These are phyloP conservation scores for Tylopilus cervinicoccineus DNA, from an alignment of 768 basidiomycete species.

Conservation along the genomic window DNA sequence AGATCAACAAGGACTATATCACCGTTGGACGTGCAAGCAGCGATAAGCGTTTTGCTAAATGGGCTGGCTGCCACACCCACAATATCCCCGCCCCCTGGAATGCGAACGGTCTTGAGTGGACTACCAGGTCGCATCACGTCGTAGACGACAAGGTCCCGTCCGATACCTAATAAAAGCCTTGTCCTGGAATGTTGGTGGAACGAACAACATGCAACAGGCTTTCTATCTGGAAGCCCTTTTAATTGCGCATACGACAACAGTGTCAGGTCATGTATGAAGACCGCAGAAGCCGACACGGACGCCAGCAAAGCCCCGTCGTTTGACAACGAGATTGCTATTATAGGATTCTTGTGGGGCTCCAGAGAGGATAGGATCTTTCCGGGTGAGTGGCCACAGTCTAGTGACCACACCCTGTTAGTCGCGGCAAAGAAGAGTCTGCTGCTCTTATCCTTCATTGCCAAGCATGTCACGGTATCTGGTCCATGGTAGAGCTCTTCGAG, in stretches of 20 bases:
- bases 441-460: slow-evolving; percentile 34
- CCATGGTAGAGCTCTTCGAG: slow-evolving; percentile 42
- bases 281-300: slow-evolving; percentile 47
- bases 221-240: slow-evolving; percentile 44
- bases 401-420: slow-evolving; percentile 42
- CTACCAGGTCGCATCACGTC: slow-evolving; percentile 56
- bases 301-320: slow-evolving; percentile 56
- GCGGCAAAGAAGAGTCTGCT: slow-evolving; percentile 45
- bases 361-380: slow-evolving; percentile 46
- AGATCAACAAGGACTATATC: slow-evolving; percentile 60
- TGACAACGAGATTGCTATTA: slow-evolving; percentile 56
- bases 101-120: slow-evolving; percentile 48
- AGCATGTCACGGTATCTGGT: slow-evolving; percentile 24
- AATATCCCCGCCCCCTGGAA: slow-evolving; percentile 52
- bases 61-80: slow-evolving; percentile 61
- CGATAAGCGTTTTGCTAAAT: slow-evolving; percentile 71
- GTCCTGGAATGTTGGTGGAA: slow-evolving; percentile 67
- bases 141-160: slow-evolving; percentile 53
- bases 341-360: slow-evolving; percentile 44
- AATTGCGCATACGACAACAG: slow-evolving; percentile 51
- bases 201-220: slow-evolving; percentile 43
- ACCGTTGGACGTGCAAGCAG: slow-evolving; percentile 52
- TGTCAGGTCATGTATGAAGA: slow-evolving; percentile 58
- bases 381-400: slow-evolving; percentile 42
- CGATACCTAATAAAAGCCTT: slow-evolving; percentile 51